Conservation (phyloP, 2,329 filamentous ascomycete genomes). For the Colletotrichum musae region DNA sequence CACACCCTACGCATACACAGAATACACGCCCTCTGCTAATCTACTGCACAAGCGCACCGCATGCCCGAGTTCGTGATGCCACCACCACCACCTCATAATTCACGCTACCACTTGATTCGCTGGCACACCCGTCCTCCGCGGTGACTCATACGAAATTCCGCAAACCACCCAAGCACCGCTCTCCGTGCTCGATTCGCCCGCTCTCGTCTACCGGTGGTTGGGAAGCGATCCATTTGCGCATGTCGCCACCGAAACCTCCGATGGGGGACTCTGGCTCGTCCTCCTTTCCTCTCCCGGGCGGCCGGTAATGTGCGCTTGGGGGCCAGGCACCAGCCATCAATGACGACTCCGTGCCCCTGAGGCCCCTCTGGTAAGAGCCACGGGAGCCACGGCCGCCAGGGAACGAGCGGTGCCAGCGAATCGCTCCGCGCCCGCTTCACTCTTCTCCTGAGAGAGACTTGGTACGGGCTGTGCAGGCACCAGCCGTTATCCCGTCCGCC, state of each 20-base stretch:
- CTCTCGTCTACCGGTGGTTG: not conserved
- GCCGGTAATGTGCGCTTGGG: not conserved
- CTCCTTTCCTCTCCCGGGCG: too few species aligned
- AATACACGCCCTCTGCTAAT: not conserved
- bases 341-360: slow-evolving; percentile 1
- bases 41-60: not conserved
- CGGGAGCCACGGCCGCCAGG: too few species aligned
- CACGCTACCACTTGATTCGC: not conserved
- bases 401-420: not conserved
- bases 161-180: too few species aligned
- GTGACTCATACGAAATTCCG: slow-evolving; percentile 3
- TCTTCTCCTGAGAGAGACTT: not conserved
- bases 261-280: not conserved
- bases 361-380: not conserved
- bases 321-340: slow-evolving; percentile 14
- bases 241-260: not conserved
- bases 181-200: too few species aligned
- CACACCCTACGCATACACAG: not conserved
- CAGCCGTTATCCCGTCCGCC: not conserved
- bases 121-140: not conserved
- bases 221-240: not conserved
- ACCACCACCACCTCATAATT: not conserved
- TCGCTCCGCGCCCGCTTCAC: slow-evolving; percentile 1
- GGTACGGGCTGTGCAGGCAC: slow-evolving; percentile 16
- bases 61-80: slow-evolving; percentile 1